These are phyloP conservation scores for Calvatia gigantea DNA, from an alignment of 768 basidiomycete genomes.

Conservation along the genomic window DNA sequence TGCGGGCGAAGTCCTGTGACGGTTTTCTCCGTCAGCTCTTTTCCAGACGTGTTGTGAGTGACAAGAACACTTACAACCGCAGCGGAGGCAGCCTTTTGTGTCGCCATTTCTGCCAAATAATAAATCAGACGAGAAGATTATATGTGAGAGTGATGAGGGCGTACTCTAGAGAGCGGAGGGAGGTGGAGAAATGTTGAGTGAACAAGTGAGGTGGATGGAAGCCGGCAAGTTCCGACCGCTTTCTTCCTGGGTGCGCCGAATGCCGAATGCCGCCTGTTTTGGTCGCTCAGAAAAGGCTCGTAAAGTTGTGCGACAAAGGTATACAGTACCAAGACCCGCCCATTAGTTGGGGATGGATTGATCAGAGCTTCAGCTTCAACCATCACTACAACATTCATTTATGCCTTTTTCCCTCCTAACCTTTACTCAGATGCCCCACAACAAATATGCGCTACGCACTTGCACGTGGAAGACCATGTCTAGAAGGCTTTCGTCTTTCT, in stretches of 20 bases:
- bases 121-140: constrained; percentile 10
- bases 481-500: background rate
- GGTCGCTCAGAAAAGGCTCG: background rate
- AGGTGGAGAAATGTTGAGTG: constrained; percentile 10
- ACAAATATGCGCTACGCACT: background rate
- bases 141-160: constrained; percentile 9
- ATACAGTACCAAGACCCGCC: too few relatives aligned
- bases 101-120: constrained; percentile 41
- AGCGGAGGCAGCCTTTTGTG: constrained; percentile 66
- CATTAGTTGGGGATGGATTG: too few relatives aligned
- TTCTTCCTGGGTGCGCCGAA: constrained; percentile 35
- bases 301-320: too few relatives aligned
- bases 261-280: constrained; percentile 15
- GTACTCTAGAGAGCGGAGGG: constrained; percentile 22
- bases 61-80: constrained; percentile 49
- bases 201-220: constrained; percentile 14
- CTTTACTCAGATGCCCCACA: background rate
- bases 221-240: constrained; percentile 35
- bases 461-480: background rate
- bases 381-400: background rate
- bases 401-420: too few relatives aligned
- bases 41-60: constrained; percentile 19
- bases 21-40: constrained; percentile 18
- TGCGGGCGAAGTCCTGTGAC: constrained; percentile 74
- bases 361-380: too few relatives aligned